Evolutionary conservation across 2,329 filamentous ascomycete genomes (phyloP), one percentile per base, ranked within the genome.

Genomic region (Microdochium bolleyi): DNA sequence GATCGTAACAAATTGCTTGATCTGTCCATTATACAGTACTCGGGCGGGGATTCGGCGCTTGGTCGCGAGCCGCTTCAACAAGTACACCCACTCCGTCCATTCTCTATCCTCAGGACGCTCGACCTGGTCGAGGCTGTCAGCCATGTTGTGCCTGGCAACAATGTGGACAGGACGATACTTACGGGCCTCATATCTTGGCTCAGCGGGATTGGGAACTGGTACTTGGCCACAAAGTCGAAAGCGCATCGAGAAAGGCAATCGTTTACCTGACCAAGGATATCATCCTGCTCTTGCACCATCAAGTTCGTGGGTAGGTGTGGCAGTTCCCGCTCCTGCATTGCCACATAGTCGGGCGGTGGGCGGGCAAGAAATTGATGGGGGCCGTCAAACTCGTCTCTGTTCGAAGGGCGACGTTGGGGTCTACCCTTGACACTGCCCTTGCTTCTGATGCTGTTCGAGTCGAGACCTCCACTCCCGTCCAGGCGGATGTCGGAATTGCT

Each of bases 61-160:
- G 32, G 89, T 95, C 30, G 89, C 89, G 54, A 95, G 79, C 50
- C 89, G 80, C 72, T 94, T 94, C 60, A 95, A 76, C 54, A 95
- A 79, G 68, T 92, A 90, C 53, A 92, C 89, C 89, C 89, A 95
- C 71, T 95, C 89, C 48, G 88, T 92, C 89, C 89, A 95, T 68
- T 94, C 89, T 56, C 88, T 80, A 70, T 92, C 88, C 62, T 85
- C 83, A 30, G 88, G 83, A 48, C 84, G 75, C 66, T 87, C 84
- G 51, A 92, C 48, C 48, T 49, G 24, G 22, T 25, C 3, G 22
- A 9, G 7, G 8, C n/a, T 7, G 48, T 49, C 22, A 49, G 48
- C 24, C 3, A 10, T 21, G 27, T 19, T 21, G 16, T 24, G 19
- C 30, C 13, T 21, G 8, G 32, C 27, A 24, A 37, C 14, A 13